Evolutionary conservation across 257 asterid species (phyloP).

Genomic region (Scutellaria minor): DNA sequence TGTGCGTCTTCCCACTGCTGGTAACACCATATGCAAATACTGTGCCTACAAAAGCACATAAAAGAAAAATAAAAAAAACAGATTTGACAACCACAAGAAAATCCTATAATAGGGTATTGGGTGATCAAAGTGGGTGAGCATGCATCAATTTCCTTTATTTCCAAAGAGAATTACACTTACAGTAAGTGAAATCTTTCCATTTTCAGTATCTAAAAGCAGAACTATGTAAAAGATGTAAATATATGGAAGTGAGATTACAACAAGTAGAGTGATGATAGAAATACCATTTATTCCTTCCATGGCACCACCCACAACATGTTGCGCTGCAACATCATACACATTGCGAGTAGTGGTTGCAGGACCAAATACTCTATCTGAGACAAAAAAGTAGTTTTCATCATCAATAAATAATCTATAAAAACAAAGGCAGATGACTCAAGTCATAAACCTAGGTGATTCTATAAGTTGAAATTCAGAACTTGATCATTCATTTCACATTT

Average conservation of each 20-base stretch:
- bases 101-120: neutral
- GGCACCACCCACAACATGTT: conserved; percentile 76
- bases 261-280: conserved; percentile 21
- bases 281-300: conserved; percentile 88
- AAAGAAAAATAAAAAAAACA: conserved; percentile 20
- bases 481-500: conserved; percentile 1
- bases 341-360: conserved; percentile 94
- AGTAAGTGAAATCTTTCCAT: neutral
- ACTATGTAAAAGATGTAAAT: neutral
- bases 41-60: conserved; percentile 58
- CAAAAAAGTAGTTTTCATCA: conserved; percentile 25
- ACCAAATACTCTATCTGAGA: conserved; percentile 83
- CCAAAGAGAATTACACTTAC: conserved; percentile 1
- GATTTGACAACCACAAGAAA: conserved; percentile 31
- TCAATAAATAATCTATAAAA: conserved; percentile 11
- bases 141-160: conserved; percentile 19
- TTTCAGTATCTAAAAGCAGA: conserved; percentile 11
- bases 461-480: conserved; percentile 6
- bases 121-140: conserved; percentile 20
- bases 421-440: conserved; percentile 12
- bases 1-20: conserved; percentile 91
- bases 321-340: conserved; percentile 89
- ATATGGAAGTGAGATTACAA: conserved; percentile 4
- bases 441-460: conserved; percentile 3
- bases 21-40: conserved; percentile 90